Evolutionary conservation across 805 yeast genomes (phyloP).

Genomic region (Starmerella bombicola): DNA sequence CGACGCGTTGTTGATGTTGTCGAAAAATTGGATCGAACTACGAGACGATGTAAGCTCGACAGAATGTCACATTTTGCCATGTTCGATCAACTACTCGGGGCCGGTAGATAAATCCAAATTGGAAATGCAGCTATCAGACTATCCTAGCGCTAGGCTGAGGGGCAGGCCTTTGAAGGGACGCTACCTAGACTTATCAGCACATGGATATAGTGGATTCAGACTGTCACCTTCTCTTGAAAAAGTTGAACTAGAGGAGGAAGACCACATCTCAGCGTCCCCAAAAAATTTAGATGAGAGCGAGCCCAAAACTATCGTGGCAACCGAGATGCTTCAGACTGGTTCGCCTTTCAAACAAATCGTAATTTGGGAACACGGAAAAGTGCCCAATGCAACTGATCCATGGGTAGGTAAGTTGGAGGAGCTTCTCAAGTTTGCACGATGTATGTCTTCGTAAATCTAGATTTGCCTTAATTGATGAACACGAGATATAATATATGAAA

Average conservation of each 20-base stretch:
- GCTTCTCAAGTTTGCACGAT: constrained; percentile 10
- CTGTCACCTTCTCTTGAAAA: constrained; percentile 11
- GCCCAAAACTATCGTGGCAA: background rate
- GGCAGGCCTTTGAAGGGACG: constrained; percentile 20
- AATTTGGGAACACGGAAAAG: constrained; percentile 20
- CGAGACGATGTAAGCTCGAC: background rate
- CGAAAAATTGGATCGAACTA: constrained; percentile 4
- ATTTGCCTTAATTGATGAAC: no score
- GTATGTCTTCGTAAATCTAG: background rate
- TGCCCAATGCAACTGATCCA: constrained; percentile 11
- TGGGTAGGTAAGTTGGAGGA: constrained; percentile 18
- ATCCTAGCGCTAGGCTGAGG: constrained; percentile 12
- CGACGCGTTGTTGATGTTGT: constrained; percentile 1
- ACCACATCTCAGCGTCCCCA: no score
- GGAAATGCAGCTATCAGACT: background rate
- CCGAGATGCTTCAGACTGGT: background rate
- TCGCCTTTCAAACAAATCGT: constrained; percentile 7
- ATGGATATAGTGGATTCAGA: constrained; percentile 17
- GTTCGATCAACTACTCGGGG: constrained; percentile 15
- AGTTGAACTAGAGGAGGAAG: constrained; percentile 14
- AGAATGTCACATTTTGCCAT: constrained; percentile 20
- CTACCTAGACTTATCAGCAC: constrained; percentile 12
- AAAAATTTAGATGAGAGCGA: background rate
- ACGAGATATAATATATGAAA: no score
- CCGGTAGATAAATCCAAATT: constrained; percentile 13